Base-by-base conservation (phyloP, 768 basidiomycete genomes). In the Candolleomyces efflorescens region DNA sequence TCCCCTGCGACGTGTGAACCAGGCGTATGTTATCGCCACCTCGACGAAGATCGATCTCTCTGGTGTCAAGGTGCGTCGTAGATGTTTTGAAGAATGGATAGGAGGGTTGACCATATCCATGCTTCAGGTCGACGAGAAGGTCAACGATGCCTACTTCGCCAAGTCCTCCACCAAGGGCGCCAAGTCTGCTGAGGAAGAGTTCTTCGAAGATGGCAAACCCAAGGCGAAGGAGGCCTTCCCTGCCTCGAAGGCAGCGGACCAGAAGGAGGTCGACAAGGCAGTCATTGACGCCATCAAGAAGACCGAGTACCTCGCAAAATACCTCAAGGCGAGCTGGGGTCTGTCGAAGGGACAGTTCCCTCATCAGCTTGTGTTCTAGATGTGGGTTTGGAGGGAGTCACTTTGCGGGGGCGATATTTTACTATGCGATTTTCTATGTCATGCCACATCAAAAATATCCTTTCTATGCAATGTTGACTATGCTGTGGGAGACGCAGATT, bases 21-120 rank as follows among this genome's bases (percentile, higher is more conserved):
- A 98, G 80, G 94, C 97, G 55, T 99, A 99, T 72, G 94, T 95
- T 61, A 98, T 99, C 69, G 93, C 96, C 58, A 99, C 97, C 59
- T 94, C 94, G 56, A 98, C 97, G 65, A 93, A 88, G 77, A 75
- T 98, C 64, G 90, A 96, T 63, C 73, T 98, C 58, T 81, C 78
- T 24, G 82, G 78, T 58, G 77, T 91, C 72, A 83, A 83, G 79
- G 94, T 93, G 67, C 62, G 83, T 78, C 23, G 37, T 56, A 4
- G 17, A 24, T 15, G 17, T 46, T 61, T 54, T 56, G 37, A 48
- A 46, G 47, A 36, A 13, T 9, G 43, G 27, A 27, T 45, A 17
- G 50, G 3, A 53, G 20, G 15, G 41, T 32, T 53, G 18, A 20
- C 36, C 53, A 57, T 56, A 62, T 10, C 13, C 26, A 37, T 3